Evolutionary conservation across 2,329 filamentous ascomycete genomes (phyloP).

Genomic region (Byssothecium circinans): DNA sequence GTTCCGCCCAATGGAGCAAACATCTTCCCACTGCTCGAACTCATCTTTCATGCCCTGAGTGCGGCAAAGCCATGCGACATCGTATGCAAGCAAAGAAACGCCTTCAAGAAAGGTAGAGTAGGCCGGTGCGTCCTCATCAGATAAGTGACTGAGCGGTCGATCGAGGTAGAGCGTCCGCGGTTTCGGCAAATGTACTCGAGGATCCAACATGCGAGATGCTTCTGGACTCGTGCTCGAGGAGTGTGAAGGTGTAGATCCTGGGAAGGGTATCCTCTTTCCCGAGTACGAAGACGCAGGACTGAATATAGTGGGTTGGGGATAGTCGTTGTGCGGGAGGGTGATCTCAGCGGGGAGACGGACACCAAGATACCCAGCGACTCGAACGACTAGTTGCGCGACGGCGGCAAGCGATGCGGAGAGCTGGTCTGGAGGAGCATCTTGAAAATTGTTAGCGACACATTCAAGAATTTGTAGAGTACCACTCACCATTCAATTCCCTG

Average conservation of each 20-base stretch:
- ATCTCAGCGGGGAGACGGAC: slow-evolving; percentile 89
- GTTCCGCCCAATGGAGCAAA: slow-evolving; percentile 85
- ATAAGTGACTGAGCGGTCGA: slow-evolving; percentile 70
- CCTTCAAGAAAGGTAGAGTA: slow-evolving; percentile 87
- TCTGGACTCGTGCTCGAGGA: slow-evolving; percentile 54
- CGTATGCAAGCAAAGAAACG: slow-evolving; percentile 81
- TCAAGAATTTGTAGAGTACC: slow-evolving; percentile 10
- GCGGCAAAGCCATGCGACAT: slow-evolving; percentile 88
- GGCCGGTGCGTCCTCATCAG: slow-evolving; percentile 74
- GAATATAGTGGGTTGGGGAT: slow-evolving; percentile 84
- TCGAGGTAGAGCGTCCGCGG: slow-evolving; percentile 80
- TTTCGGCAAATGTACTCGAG: slow-evolving; percentile 57
- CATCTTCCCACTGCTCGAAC: slow-evolving; percentile 75
- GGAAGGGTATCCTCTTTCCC: slow-evolving; percentile 64
- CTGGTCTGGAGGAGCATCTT: slow-evolving; percentile 69
- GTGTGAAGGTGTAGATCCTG: slow-evolving; percentile 55
- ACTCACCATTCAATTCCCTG: slow-evolving; percentile 75
- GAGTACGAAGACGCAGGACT: slow-evolving; percentile 74
- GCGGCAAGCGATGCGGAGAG: slow-evolving; percentile 81
- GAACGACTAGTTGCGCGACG: slow-evolving; percentile 78
- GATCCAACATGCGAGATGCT: slow-evolving; percentile 55
- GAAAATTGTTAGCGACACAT: slow-evolving; percentile 5
- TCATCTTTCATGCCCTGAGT: slow-evolving; percentile 78
- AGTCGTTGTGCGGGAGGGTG: slow-evolving; percentile 80
- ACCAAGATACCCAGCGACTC: slow-evolving; percentile 84